phyloP scores from a whole-genome alignment of 306 rosid species.

The Cicer arietinum region DNA sequence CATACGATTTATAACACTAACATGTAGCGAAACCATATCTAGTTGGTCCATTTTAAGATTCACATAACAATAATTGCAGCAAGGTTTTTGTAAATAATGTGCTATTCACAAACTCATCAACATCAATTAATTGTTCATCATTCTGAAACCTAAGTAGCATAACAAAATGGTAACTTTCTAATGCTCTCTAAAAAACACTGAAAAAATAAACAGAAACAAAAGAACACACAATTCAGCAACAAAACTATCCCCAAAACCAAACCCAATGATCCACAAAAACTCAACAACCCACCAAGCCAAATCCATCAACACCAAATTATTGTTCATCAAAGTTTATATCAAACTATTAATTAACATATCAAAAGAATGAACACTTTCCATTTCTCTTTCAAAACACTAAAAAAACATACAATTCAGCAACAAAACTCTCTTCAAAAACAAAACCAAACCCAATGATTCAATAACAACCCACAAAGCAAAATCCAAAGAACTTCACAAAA shows the following conservation, averaged over 20 bases:
- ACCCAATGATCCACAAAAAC: conserved; percentile 1
- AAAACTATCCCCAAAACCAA: neutral
- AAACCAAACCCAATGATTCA: conserved; percentile 19
- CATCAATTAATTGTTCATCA: conserved; percentile 19
- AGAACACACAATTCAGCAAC: conserved; percentile 20
- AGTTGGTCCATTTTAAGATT: conserved; percentile 1
- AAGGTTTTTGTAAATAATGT: conserved; percentile 18
- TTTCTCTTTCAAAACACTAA: conserved; percentile 1
- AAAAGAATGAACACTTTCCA: conserved; percentile 6
- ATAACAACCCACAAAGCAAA: conserved; percentile 38
- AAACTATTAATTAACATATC: neutral
- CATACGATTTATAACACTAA: neutral
- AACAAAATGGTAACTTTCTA: conserved; percentile 18
- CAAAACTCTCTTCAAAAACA: neutral
- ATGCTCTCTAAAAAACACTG: conserved; percentile 10
- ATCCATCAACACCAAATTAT: conserved; percentile 19
- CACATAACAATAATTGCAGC: conserved; percentile 39
- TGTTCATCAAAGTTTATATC: conserved; percentile 2
- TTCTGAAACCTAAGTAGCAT: neutral
- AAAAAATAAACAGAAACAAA: conserved; percentile 17
- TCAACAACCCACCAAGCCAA: conserved; percentile 39
- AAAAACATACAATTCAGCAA: neutral
- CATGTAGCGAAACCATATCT: neutral
- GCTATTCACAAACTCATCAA: conserved; percentile 26
- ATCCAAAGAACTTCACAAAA: neutral